Percentiles rank a stretch among this genome's conserved stretches.
These are phyloP conservation scores for Nepenthes mirabilis DNA, from an alignment of 148 eudicot species.

Conservation along the genomic window DNA sequence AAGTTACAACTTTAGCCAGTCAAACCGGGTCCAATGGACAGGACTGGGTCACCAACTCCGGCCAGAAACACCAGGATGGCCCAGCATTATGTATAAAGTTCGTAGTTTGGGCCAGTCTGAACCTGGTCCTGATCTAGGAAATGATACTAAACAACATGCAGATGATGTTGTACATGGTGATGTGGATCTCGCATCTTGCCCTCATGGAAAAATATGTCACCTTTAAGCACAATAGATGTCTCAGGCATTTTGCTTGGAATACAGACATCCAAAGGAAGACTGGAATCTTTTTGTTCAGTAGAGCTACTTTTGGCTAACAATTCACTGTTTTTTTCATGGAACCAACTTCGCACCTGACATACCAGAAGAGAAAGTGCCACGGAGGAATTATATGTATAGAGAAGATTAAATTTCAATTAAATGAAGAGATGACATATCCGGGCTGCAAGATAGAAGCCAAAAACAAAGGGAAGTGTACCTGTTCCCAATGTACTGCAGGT, in stretches of 20 bases:
- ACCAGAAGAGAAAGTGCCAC: not conserved
- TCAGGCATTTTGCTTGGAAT: conserved; percentile 12
- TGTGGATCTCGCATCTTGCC: not conserved
- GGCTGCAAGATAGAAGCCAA: not conserved
- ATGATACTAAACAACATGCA: not conserved
- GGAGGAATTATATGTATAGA: not conserved
- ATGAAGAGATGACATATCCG: not conserved
- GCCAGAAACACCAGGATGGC: too few relatives aligned
- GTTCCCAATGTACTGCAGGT: conserved; percentile 44
- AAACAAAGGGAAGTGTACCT: conserved; percentile 22
- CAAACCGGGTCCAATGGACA: too few relatives aligned
- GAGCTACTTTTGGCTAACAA: conserved; percentile 8
- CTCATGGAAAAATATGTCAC: not conserved
- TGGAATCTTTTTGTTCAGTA: conserved; percentile 7
- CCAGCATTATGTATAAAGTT: too few relatives aligned
- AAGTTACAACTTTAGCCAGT: too few relatives aligned
- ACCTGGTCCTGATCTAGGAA: too few relatives aligned
- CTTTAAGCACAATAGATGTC: conserved; percentile 27
- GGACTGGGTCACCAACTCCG: too few relatives aligned
- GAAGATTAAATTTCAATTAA: not conserved
- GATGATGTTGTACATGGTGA: not conserved
- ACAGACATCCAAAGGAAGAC: conserved; percentile 7
- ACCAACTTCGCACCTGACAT: conserved; percentile 69
- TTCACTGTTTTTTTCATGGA: conserved; percentile 34
- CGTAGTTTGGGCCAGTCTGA: too few relatives aligned